Evolutionary conservation across 345 rosid genomes (phyloP).

Genomic region (Lagerstroemia speciosa): DNA sequence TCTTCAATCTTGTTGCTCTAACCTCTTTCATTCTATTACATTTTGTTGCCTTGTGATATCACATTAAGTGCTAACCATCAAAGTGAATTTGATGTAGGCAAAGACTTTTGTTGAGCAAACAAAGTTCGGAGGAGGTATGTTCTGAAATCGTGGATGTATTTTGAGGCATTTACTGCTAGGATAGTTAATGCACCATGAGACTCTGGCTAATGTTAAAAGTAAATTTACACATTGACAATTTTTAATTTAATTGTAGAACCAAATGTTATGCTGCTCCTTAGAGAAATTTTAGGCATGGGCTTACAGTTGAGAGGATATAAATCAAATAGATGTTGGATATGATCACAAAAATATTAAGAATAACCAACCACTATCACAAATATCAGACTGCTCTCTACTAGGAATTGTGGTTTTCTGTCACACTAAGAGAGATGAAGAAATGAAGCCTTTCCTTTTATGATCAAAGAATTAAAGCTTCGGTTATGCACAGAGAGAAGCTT

Average conservation of each 20-base stretch:
- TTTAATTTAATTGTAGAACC: neutral
- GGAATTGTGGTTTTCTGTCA: neutral
- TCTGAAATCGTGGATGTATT: neutral
- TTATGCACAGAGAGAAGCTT: neutral
- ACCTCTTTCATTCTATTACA: constrained; percentile 4
- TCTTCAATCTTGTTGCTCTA: neutral
- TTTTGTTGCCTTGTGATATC: neutral
- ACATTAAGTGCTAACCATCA: neutral
- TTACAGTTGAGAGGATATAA: neutral
- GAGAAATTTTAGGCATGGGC: neutral
- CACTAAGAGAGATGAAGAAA: neutral
- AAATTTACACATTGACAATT: neutral
- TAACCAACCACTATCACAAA: neutral
- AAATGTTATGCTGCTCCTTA: neutral
- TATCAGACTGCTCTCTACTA: neutral
- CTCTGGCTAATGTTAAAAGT: neutral
- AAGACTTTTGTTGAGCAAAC: constrained; percentile 69
- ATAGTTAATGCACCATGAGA: neutral
- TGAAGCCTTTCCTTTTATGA: too few species aligned
- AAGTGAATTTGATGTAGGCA: constrained; percentile 48
- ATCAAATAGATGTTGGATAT: neutral
- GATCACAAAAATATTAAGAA: neutral
- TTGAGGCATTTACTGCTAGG: neutral
- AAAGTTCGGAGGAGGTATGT: constrained; percentile 78
- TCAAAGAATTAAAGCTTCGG: neutral